Evolutionary conservation across 163 green algal genomes (phyloP).

Genomic region (Scenedesmus sp.): DNA sequence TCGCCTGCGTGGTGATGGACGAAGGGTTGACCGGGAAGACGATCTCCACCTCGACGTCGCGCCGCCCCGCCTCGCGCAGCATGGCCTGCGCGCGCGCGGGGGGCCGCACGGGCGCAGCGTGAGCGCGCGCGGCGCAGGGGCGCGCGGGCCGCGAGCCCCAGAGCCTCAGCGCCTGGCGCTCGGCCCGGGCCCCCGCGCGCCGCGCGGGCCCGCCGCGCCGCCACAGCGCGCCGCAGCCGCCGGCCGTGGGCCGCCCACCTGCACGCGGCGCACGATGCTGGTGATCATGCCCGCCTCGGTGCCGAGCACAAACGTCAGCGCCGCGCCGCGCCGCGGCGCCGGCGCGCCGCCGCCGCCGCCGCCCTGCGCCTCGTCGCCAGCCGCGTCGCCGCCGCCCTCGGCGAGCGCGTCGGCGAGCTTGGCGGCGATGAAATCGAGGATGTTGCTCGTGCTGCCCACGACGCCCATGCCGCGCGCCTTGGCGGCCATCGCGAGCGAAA

Average conservation of each 20-base stretch:
- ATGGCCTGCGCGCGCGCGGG: no score
- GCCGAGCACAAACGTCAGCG: slow-evolving; percentile 94
- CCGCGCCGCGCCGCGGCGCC: no score
- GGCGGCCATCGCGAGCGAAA: slow-evolving; percentile 46
- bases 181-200: no score
- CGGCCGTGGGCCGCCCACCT: no score
- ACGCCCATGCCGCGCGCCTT: slow-evolving; percentile 79
- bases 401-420: slow-evolving; percentile 70
- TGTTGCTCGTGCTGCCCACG: slow-evolving; percentile 97
- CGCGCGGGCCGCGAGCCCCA: no score
- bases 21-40: slow-evolving; percentile 94
- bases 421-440: slow-evolving; percentile 95
- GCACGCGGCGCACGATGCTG: slow-evolving; percentile 92
- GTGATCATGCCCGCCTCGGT: slow-evolving; percentile 99
- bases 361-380: no score
- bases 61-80: slow-evolving; percentile 59
- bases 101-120: no score
- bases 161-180: no score
- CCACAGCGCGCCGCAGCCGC: no score
- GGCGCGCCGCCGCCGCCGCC: no score
- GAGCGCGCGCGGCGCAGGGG: slow-evolving; percentile 32
- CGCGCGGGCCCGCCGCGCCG: no score
- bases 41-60: slow-evolving; percentile 93
- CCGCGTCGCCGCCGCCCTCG: slow-evolving; percentile 72
- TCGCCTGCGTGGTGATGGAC: slow-evolving; percentile 79